A percentile compares a stretch with the other conserved stretches of the same genome.
phyloP scores from a whole-genome alignment of 495 filamentous ascomycete species.

The Lasiosphaeria miniovina region DNA sequence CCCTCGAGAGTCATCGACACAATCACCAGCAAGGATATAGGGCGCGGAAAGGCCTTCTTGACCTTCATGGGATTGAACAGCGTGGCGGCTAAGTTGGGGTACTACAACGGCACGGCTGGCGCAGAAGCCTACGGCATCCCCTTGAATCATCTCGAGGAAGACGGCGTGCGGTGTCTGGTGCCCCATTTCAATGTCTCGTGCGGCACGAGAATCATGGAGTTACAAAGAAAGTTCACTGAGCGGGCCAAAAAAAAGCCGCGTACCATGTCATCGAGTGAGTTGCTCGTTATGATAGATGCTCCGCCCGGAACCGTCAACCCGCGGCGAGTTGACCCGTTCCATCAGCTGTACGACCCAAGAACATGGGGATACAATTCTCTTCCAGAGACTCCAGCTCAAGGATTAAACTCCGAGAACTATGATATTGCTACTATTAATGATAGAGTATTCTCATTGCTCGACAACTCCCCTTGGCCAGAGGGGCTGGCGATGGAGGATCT shows the following conservation, averaged over 20 bases:
- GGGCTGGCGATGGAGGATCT: too few relatives aligned
- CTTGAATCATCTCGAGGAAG: conserved; percentile 4
- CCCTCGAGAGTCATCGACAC: conserved; percentile 10
- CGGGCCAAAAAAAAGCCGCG: neutral
- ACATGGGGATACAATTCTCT: neutral
- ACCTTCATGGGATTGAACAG: conserved; percentile 10
- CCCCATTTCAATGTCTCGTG: conserved; percentile 5
- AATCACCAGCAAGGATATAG: conserved; percentile 9
- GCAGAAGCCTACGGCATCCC: conserved; percentile 7
- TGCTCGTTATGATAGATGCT: conserved; percentile 16
- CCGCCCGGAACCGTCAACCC: conserved; percentile 19
- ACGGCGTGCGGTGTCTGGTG: conserved; percentile 2
- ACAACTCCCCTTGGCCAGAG: too few relatives aligned
- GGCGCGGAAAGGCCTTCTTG: conserved; percentile 14
- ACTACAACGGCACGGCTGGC: conserved; percentile 9
- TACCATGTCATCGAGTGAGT: conserved; percentile 7
- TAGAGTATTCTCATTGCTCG: too few relatives aligned
- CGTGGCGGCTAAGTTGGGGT: conserved; percentile 10
- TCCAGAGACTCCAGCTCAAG: neutral
- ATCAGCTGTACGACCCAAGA: neutral
- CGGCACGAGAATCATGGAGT: neutral
- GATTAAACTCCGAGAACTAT: conserved; percentile 1
- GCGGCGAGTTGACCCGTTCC: conserved; percentile 4
- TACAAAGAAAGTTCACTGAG: neutral
- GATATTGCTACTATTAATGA: neutral